These are phyloP conservation scores for Cyberlindnera maclurae DNA, from an alignment of 805 yeast species.

Conservation along the genomic window DNA sequence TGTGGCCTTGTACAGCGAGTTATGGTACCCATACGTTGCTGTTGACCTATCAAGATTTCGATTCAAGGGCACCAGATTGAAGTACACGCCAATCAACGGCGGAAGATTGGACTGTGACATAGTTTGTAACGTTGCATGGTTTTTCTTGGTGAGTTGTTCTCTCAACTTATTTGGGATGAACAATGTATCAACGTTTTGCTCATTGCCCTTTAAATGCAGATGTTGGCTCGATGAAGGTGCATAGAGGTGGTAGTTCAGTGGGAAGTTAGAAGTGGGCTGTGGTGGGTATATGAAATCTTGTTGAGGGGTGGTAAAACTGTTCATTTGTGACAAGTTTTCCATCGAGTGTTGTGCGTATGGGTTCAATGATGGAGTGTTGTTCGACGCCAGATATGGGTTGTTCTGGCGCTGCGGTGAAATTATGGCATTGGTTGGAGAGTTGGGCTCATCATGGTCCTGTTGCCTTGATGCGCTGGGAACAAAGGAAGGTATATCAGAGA, in stretches of 20 bases:
- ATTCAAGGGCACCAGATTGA: constrained; percentile 80
- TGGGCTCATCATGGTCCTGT: background rate
- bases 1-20: constrained; percentile 69
- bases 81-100: constrained; percentile 73
- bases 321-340: constrained; percentile 1
- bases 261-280: constrained; percentile 31
- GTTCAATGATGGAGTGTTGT: constrained; percentile 6
- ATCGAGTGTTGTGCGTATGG: constrained; percentile 13
- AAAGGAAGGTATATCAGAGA: constrained; percentile 26
- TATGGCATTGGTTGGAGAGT: constrained; percentile 10
- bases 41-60: constrained; percentile 29
- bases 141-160: constrained; percentile 61
- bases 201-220: constrained; percentile 57
- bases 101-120: constrained; percentile 58
- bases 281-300: constrained; percentile 10
- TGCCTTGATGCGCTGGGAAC: constrained; percentile 17
- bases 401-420: constrained; percentile 5
- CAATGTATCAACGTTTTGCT: constrained; percentile 59
- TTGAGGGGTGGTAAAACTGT: constrained; percentile 6
- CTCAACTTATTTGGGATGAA: constrained; percentile 71
- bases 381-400: background rate
- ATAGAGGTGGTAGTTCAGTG: constrained; percentile 77
- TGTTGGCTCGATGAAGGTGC: constrained; percentile 84
- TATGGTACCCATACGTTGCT: constrained; percentile 43
- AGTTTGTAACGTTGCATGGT: constrained; percentile 73